Percentiles rank a stretch among this genome's conserved stretches.
phyloP scores from a whole-genome alignment of 495 filamentous ascomycete genomes.

The Penicillium coprophilum region DNA sequence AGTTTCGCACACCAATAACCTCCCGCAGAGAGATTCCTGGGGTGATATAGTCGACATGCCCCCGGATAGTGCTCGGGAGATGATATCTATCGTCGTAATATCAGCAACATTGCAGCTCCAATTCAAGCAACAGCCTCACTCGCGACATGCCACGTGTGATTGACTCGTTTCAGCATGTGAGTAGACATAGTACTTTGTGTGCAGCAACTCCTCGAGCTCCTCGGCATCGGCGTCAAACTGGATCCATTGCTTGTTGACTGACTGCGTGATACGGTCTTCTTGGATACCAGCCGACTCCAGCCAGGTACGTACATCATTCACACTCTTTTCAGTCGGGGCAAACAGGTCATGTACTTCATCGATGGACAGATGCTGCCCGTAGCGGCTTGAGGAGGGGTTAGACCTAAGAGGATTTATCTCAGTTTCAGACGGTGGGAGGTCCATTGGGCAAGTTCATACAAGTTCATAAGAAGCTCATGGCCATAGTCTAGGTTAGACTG shows the following conservation, averaged over 20 bases:
- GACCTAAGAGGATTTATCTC: slow-evolving; percentile 24
- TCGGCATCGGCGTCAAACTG: slow-evolving; percentile 51
- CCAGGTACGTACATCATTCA: slow-evolving; percentile 50
- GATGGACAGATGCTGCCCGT: slow-evolving; percentile 49
- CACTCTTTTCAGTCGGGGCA: slow-evolving; percentile 41
- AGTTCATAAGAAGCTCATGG: slow-evolving; percentile 55
- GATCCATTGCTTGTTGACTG: slow-evolving; percentile 53
- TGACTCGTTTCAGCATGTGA: slow-evolving; percentile 46
- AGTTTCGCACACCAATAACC: slow-evolving; percentile 15
- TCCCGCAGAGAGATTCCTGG: slow-evolving; percentile 41
- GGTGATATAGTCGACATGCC: slow-evolving; percentile 59
- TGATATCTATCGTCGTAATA: slow-evolving; percentile 37
- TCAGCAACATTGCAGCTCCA: slow-evolving; percentile 5
- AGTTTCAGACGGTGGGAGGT: background rate
- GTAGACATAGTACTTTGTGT: slow-evolving; percentile 59
- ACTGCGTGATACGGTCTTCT: slow-evolving; percentile 45
- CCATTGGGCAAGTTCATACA: slow-evolving; percentile 31
- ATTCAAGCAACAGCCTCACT: slow-evolving; percentile 17
- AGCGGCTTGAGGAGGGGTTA: slow-evolving; percentile 47
- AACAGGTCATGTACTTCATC: slow-evolving; percentile 54
- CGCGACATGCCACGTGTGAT: slow-evolving; percentile 49
- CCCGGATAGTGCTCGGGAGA: slow-evolving; percentile 48
- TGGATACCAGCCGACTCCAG: slow-evolving; percentile 49
- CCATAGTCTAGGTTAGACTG: slow-evolving; percentile 54
- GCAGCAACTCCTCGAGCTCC: slow-evolving; percentile 56